These are phyloP conservation scores for Plasmodium malariae DNA, from an alignment of 169 alveolate genomes.

Conservation along the genomic window DNA sequence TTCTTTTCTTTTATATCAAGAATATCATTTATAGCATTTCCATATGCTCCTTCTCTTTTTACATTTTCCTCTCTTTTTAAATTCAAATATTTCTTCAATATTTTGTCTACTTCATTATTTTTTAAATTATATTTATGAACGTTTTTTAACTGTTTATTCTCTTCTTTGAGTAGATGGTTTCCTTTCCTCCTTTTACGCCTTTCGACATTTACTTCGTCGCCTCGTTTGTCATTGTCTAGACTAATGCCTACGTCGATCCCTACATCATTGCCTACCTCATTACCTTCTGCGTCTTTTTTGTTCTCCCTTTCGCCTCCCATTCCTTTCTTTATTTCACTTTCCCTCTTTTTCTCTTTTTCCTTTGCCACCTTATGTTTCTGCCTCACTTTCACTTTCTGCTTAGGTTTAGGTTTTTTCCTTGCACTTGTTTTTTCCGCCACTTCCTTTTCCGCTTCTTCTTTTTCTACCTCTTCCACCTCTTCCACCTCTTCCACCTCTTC, in stretches of 20 bases:
- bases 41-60: background rate
- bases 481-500: background rate
- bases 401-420: background rate
- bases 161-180: background rate
- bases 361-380: conserved; percentile 7
- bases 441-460: background rate
- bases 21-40: background rate
- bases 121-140: background rate
- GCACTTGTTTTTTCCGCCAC: background rate
- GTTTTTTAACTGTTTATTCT: background rate
- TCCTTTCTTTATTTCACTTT: background rate
- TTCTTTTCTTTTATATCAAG: conserved; percentile 32
- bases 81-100: conserved; percentile 29
- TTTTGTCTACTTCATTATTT: conserved; percentile 29
- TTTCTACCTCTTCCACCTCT: background rate
- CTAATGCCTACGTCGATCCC: background rate
- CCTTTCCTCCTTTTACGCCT: background rate
- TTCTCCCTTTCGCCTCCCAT: background rate
- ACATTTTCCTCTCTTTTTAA: conserved; percentile 20
- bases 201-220: background rate
- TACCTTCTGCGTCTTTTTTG: background rate
- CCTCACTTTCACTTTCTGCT: background rate
- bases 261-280: background rate
- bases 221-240: no score
- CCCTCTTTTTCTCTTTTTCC: background rate